phyloP scores from a whole-genome alignment of 2,329 filamentous ascomycete species.

The Colletotrichum brevisporum region DNA sequence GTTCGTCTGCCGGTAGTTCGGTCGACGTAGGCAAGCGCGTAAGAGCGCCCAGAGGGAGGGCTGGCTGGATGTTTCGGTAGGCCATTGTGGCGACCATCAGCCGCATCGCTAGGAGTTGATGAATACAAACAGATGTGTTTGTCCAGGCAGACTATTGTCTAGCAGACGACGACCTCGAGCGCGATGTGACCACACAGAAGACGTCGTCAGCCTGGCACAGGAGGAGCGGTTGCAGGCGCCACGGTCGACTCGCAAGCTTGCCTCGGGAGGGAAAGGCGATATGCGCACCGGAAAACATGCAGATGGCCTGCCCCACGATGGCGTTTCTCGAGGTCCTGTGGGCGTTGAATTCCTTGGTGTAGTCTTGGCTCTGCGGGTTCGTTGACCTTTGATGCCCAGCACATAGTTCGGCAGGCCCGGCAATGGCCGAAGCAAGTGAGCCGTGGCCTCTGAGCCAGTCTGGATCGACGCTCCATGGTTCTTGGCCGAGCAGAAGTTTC shows the following conservation, averaged over 20 bases:
- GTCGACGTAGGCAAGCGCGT: no score
- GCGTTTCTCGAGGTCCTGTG: neutral
- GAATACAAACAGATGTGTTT: no score
- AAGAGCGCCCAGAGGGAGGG: no score
- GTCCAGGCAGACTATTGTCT: neutral
- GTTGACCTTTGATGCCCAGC: neutral
- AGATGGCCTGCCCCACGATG: conserved; percentile 5
- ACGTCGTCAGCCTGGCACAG: neutral
- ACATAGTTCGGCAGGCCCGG: no score
- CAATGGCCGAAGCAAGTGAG: no score
- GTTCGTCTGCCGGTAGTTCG: neutral
- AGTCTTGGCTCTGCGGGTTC: conserved; percentile 3
- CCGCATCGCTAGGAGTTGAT: no score
- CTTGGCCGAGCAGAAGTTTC: no score
- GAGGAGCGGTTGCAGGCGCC: conserved; percentile 3
- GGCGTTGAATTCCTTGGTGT: neutral
- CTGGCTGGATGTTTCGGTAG: neutral
- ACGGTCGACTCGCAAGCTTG: conserved; percentile 11
- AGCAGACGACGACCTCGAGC: neutral
- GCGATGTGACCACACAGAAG: neutral
- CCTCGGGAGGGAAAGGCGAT: conserved; percentile 6
- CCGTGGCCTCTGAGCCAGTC: no score
- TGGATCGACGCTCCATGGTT: no score
- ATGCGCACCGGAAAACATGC: neutral
- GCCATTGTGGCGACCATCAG: no score